Evolutionary conservation across 495 filamentous ascomycete species (phyloP).

Genomic region (Choiromyces venosus): DNA sequence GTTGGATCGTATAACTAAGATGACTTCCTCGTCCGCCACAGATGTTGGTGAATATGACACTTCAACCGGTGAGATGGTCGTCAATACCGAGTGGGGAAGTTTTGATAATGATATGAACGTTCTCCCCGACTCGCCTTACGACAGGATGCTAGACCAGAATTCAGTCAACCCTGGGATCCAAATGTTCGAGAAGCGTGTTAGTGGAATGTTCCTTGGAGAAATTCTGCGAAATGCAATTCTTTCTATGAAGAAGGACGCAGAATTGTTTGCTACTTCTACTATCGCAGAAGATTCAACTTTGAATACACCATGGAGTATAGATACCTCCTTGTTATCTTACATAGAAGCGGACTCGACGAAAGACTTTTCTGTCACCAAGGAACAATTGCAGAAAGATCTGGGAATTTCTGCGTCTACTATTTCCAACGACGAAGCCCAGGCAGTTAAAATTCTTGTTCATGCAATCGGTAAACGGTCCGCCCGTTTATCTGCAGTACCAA

Average conservation of each 20-base stretch:
- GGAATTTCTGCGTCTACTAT: conserved; percentile 58
- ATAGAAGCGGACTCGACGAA: conserved; percentile 67
- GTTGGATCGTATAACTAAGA: conserved; percentile 61
- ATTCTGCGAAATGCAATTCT: conserved; percentile 75
- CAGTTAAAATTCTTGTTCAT: conserved; percentile 69
- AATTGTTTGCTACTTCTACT: conserved; percentile 28
- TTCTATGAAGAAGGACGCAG: conserved; percentile 46
- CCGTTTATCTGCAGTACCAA: conserved; percentile 77
- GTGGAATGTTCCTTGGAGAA: conserved; percentile 97
- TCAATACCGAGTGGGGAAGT: conserved; percentile 98
- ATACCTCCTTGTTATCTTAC: conserved; percentile 77
- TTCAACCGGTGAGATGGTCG: conserved; percentile 86
- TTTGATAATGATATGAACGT: conserved; percentile 91
- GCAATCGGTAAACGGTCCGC: conserved; percentile 86
- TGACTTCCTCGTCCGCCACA: conserved; percentile 43
- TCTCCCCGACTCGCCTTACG: conserved; percentile 79
- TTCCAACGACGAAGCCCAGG: conserved; percentile 69
- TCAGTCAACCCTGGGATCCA: conserved; percentile 92
- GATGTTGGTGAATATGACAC: conserved; percentile 63
- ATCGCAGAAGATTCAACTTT: conserved; percentile 55
- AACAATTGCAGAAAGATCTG: conserved; percentile 68
- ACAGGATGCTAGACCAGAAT: conserved; percentile 67
- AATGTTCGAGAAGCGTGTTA: conserved; percentile 98
- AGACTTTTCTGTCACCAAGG: conserved; percentile 59
- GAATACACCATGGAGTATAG: conserved; percentile 80